These are phyloP conservation scores for Backusella luteola DNA, from an alignment of 192 early-diverging fungal species.

Conservation along the genomic window DNA sequence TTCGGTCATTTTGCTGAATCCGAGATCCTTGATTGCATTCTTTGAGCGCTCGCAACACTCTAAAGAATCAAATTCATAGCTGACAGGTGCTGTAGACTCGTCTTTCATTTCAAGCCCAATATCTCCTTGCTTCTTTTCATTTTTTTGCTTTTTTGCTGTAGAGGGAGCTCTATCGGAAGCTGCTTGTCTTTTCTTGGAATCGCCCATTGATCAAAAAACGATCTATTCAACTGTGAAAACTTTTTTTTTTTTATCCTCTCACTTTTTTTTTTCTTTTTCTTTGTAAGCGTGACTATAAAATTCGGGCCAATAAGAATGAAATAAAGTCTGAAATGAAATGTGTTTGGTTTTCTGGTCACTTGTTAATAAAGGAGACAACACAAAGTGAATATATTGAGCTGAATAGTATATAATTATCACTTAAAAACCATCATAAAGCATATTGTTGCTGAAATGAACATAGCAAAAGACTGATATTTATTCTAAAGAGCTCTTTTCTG, in stretches of 20 bases:
- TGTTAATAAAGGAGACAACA: too few relatives aligned
- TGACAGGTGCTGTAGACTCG: constrained; percentile 22
- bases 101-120: not conserved
- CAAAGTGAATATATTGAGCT: too few relatives aligned
- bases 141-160: constrained; percentile 2
- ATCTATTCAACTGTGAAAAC: not conserved
- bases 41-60: constrained; percentile 80
- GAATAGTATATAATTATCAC: too few relatives aligned
- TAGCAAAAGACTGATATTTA: too few relatives aligned
- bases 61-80: constrained; percentile 72
- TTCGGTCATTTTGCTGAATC: constrained; percentile 94
- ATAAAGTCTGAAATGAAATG: not conserved
- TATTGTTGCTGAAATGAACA: too few relatives aligned
- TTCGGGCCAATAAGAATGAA: not conserved
- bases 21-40: constrained; percentile 88
- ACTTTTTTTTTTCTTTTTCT: not conserved
- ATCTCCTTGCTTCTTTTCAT: not conserved
- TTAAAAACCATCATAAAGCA: too few relatives aligned
- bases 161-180: constrained; percentile 1
- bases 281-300: not conserved
- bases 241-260: not conserved
- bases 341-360: too few relatives aligned
- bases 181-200: constrained; percentile 10
- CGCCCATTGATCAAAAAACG: constrained; percentile 4
- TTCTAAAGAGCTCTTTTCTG: too few relatives aligned